phyloP scores from a whole-genome alignment of 352 stramenopile species.

The Phytophthora agathidicida region DNA sequence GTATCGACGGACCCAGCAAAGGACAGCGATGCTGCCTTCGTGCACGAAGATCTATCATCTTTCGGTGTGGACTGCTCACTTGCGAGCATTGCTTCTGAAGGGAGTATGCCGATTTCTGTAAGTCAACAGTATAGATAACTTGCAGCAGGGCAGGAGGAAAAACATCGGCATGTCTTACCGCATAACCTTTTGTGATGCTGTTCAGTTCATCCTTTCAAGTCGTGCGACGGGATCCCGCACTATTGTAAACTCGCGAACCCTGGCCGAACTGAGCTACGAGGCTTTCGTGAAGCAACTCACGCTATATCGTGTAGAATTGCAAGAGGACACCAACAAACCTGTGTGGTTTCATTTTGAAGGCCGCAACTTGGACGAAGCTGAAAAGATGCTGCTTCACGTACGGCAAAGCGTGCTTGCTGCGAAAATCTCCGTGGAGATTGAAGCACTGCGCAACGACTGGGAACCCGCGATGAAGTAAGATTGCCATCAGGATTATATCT shows the following conservation, averaged over 20 bases:
- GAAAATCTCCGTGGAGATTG: constrained; percentile 67
- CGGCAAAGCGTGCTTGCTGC: constrained; percentile 10
- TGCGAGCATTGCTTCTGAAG: constrained; percentile 31
- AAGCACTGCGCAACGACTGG: constrained; percentile 70
- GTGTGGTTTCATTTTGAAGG: constrained; percentile 75
- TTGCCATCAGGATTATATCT: neutral
- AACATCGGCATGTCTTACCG: too few species aligned
- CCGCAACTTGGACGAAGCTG: constrained; percentile 53
- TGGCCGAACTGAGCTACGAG: constrained; percentile 49
- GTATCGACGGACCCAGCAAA: constrained; percentile 54
- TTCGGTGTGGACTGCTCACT: constrained; percentile 50
- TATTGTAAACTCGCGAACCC: constrained; percentile 63
- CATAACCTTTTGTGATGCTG: too few species aligned
- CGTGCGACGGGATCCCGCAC: constrained; percentile 61
- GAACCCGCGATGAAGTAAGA: constrained; percentile 45
- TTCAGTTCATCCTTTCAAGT: constrained; percentile 69
- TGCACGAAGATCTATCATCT: constrained; percentile 38
- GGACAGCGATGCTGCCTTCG: constrained; percentile 60
- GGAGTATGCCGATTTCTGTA: constrained; percentile 68
- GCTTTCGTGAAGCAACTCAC: constrained; percentile 39
- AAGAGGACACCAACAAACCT: neutral
- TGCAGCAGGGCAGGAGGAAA: too few species aligned
- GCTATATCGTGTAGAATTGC: constrained; percentile 5
- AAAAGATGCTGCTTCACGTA: constrained; percentile 56
- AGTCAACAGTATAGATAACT: neutral